A percentile compares a stretch with the other conserved stretches of the same genome.
Evolutionary conservation across 2,329 filamentous ascomycete species (phyloP).

Genomic region (Teratosphaeria epicoccoides): DNA sequence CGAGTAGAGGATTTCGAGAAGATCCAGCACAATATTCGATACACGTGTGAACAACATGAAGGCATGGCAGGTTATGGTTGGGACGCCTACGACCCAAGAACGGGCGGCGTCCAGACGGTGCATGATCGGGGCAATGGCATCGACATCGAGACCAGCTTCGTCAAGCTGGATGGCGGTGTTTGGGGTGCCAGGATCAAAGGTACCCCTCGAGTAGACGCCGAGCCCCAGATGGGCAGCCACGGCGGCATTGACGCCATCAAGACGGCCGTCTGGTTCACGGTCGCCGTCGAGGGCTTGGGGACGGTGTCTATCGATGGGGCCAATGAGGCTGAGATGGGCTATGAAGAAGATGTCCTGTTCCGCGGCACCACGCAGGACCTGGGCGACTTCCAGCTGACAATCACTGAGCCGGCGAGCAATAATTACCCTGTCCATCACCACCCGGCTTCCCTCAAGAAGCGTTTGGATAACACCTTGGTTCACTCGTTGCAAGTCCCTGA

Average conservation of each 20-base stretch:
- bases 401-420: constrained; percentile 62
- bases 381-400: constrained; percentile 66
- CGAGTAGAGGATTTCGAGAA: constrained; percentile 68
- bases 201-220: constrained; percentile 57
- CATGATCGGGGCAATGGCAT: constrained; percentile 81
- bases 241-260: constrained; percentile 44
- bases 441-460: constrained; percentile 55
- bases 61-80: constrained; percentile 93
- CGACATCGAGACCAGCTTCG: constrained; percentile 85
- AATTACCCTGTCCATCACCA: constrained; percentile 48
- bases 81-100: constrained; percentile 90
- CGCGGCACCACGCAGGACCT: constrained; percentile 60
- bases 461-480: constrained; percentile 65
- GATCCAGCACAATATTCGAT: constrained; percentile 69
- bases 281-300: constrained; percentile 66
- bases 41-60: constrained; percentile 93
- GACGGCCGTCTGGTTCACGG: constrained; percentile 72
- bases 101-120: constrained; percentile 78
- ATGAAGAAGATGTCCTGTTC: constrained; percentile 54
- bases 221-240: constrained; percentile 26
- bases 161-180: constrained; percentile 76
- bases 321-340: constrained; percentile 43
- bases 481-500: constrained; percentile 56
- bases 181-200: constrained; percentile 89
- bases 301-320: constrained; percentile 50